Conservation (phyloP, 495 filamentous ascomycete genomes). For the Daldinia loculata region DNA sequence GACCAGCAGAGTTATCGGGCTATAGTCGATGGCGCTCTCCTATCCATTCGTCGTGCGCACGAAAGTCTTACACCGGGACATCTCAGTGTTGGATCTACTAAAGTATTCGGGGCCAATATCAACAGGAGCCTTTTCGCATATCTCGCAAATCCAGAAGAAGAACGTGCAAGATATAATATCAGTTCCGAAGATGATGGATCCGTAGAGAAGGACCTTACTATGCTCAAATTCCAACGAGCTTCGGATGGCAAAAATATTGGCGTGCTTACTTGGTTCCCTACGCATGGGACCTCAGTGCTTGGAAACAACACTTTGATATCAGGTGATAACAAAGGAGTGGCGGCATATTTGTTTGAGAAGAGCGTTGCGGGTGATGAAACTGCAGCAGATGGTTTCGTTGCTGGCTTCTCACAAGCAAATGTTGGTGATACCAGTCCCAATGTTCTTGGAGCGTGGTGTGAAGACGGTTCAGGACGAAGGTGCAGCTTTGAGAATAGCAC, state of each 20-base stretch:
- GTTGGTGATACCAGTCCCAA: slow-evolving; percentile 95
- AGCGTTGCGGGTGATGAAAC: slow-evolving; percentile 60
- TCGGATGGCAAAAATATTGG: slow-evolving; percentile 78
- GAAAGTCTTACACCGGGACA: slow-evolving; percentile 73
- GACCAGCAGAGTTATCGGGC: slow-evolving; percentile 88
- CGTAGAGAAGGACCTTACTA: slow-evolving; percentile 87
- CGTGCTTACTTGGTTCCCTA: slow-evolving; percentile 90
- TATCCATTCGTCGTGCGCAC: slow-evolving; percentile 85
- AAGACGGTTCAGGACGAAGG: slow-evolving; percentile 74
- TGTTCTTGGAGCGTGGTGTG: slow-evolving; percentile 82
- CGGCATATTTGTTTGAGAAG: slow-evolving; percentile 85
- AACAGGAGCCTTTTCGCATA: slow-evolving; percentile 93
- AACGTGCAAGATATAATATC: slow-evolving; percentile 74
- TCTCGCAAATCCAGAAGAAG: slow-evolving; percentile 83
- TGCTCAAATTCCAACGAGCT: slow-evolving; percentile 79
- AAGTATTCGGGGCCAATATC: slow-evolving; percentile 82
- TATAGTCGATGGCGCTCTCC: slow-evolving; percentile 85
- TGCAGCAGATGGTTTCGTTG: slow-evolving; percentile 78
- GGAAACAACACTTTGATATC: slow-evolving; percentile 93
- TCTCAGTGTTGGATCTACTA: slow-evolving; percentile 76
- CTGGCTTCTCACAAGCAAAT: slow-evolving; percentile 93
- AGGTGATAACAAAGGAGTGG: slow-evolving; percentile 96
- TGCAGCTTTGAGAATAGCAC: slow-evolving; percentile 82
- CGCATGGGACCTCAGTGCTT: slow-evolving; percentile 90
- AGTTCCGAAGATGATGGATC: slow-evolving; percentile 66